A percentile compares a stretch with the other conserved stretches of the same genome.
Evolutionary conservation across 2,329 filamentous ascomycete genomes (phyloP).

Genomic region (Aspergillus sp.): DNA sequence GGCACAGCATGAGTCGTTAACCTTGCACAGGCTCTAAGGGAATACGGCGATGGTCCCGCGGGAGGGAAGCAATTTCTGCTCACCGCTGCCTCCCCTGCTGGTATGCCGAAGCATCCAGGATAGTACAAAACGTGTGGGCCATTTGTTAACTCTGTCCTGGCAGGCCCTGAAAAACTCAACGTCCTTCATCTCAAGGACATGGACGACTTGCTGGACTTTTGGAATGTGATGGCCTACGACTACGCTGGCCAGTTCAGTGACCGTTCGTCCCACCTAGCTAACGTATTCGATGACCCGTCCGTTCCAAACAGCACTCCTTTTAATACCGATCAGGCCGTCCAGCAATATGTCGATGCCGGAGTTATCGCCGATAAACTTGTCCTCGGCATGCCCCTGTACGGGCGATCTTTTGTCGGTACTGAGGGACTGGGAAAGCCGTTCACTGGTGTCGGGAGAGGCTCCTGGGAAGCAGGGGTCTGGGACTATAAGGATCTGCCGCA

Average conservation of each 20-base stretch:
- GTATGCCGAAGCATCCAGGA: too few species aligned
- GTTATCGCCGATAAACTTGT: slow-evolving; percentile 73
- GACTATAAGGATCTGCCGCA: slow-evolving; percentile 84
- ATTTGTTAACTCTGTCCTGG: too few species aligned
- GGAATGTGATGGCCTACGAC: slow-evolving; percentile 76
- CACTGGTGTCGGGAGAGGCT: slow-evolving; percentile 68
- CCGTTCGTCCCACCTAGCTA: slow-evolving; percentile 3
- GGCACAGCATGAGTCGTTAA: too few species aligned
- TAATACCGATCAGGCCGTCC: too few species aligned
- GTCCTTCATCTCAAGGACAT: not conserved
- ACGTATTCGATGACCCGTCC: too few species aligned
- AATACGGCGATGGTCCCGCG: not conserved
- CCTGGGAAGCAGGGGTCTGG: slow-evolving; percentile 81
- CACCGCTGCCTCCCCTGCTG: not conserved
- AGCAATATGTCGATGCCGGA: too few species aligned
- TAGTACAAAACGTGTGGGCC: too few species aligned
- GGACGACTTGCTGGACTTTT: slow-evolving; percentile 48
- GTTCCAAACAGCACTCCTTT: too few species aligned
- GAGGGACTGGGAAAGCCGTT: slow-evolving; percentile 71
- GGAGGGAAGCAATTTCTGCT: not conserved
- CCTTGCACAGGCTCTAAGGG: not conserved
- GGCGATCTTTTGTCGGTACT: slow-evolving; percentile 78
- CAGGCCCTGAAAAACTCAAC: not conserved
- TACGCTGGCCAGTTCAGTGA: slow-evolving; percentile 66
- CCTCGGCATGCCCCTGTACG: slow-evolving; percentile 91